Conservation (phyloP, 2,329 filamentous ascomycete species). For the Elsinoe fawcettii region DNA sequence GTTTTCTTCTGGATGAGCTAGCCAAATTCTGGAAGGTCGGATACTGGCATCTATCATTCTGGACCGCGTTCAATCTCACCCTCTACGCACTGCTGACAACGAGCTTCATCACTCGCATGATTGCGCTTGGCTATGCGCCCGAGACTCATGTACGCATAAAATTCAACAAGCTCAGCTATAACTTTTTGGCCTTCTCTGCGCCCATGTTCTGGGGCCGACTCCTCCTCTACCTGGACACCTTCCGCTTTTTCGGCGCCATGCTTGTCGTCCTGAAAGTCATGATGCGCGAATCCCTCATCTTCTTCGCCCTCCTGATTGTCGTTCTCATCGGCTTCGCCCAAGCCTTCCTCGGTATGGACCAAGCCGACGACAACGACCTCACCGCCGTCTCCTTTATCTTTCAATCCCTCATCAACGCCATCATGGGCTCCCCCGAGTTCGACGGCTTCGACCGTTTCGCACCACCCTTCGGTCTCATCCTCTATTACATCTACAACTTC, state of each 20-base stretch:
- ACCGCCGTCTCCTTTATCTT: conserved; percentile 62
- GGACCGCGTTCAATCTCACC: conserved; percentile 87
- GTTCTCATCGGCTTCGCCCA: conserved; percentile 84
- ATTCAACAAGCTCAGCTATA: conserved; percentile 80
- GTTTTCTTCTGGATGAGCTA: conserved; percentile 81
- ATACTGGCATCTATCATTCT: conserved; percentile 84
- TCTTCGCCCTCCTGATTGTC: conserved; percentile 82
- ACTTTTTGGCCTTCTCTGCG: conserved; percentile 84
- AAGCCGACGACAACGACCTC: conserved; percentile 65
- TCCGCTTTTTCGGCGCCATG: conserved; percentile 97
- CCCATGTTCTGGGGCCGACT: conserved; percentile 97
- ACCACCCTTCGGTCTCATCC: conserved; percentile 83
- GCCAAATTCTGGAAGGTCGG: conserved; percentile 93
- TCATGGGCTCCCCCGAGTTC: conserved; percentile 91
- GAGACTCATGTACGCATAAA: conserved; percentile 45
- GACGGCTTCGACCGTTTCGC: conserved; percentile 81
- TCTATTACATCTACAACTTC: conserved; percentile 98
- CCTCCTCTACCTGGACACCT: conserved; percentile 82
- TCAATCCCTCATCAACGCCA: conserved; percentile 76
- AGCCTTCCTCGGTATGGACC: conserved; percentile 85
- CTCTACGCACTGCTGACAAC: conserved; percentile 72
- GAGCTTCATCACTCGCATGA: conserved; percentile 70
- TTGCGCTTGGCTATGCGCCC: conserved; percentile 60
- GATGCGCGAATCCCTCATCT: conserved; percentile 71
- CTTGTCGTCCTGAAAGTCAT: conserved; percentile 80